These are phyloP conservation scores for Pterula multifida DNA, from an alignment of 1,284 basidiomycete genomes.

Conservation along the genomic window DNA sequence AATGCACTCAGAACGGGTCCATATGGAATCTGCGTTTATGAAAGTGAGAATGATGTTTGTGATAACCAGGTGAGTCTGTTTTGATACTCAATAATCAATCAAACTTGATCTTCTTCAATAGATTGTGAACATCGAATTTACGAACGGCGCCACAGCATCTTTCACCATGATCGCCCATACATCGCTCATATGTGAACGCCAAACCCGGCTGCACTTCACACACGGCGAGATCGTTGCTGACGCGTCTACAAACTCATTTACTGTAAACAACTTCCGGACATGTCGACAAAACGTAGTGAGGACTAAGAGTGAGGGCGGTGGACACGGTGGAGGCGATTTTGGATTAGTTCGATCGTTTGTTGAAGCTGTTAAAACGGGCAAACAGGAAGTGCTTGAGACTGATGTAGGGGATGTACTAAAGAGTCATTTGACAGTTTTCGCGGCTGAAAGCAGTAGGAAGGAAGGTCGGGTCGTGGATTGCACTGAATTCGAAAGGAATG, in stretches of 20 bases:
- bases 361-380: slow-evolving; percentile 50
- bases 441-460: slow-evolving; percentile 64
- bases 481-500: slow-evolving; percentile 38
- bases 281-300: slow-evolving; percentile 38
- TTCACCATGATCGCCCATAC: slow-evolving; percentile 80
- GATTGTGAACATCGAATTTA: slow-evolving; percentile 77
- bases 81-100: not conserved
- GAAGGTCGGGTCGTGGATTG: slow-evolving; percentile 59
- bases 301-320: slow-evolving; percentile 37
- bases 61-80: slow-evolving; percentile 46
- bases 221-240: slow-evolving; percentile 78
- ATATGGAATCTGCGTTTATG: slow-evolving; percentile 80
- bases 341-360: slow-evolving; percentile 66
- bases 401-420: slow-evolving; percentile 56
- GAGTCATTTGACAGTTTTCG: slow-evolving; percentile 77
- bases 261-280: slow-evolving; percentile 66
- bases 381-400: slow-evolving; percentile 56
- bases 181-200: slow-evolving; percentile 57
- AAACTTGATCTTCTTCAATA: too few species aligned
- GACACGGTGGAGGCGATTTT: slow-evolving; percentile 73
- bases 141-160: slow-evolving; percentile 61
- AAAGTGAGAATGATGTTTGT: slow-evolving; percentile 70
- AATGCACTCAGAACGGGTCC: slow-evolving; percentile 49
- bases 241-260: slow-evolving; percentile 48
- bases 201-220: slow-evolving; percentile 69